Base-by-base conservation (phyloP, 345 rosid species). In the Citrus australasica region DNA sequence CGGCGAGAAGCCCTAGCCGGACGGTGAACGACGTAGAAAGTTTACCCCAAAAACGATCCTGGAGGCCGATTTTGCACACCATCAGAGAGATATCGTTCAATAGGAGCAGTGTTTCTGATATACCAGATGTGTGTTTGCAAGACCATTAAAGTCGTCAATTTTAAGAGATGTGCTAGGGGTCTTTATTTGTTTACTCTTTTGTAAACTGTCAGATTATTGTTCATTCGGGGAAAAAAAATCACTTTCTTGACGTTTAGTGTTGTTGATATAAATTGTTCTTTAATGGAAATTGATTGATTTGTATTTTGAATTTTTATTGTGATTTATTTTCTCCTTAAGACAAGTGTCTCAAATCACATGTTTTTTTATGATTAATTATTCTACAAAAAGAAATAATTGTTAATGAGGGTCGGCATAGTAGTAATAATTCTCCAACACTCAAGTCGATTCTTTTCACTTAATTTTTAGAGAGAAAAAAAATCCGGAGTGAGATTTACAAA, bases 41-140 rank as follows among this genome's bases (percentile, higher is more conserved):
- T 21, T 53, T 74, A 6, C 2, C 3, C 1, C 33, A 72, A 10
- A 73, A 61, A 65, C 69, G 32, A 66, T 35, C 46, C 0, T 89
- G 90, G 90, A 86, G 76, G 61, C 92, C 92, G 5, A 71, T 79
- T 67, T 78, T 89, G 81, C 88, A 84, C n/a, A 80, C 89, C 42
- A 89, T 89, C 38, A 78, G 61, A 60, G 92, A 89, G 79, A 79
- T 48, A 42, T 89, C 90, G 0, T 83, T 89, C 32, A 53, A 53
- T 53, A 85, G 37, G 75, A 82, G 82, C 59, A 87, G 84, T 33
- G 89, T 85, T 66, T 89, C 90, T 17, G 90, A 53, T 17, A 53
- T 53, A 53, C 2, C 58, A 53, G 58, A 53, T 53, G 58, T 53
- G 58, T 53, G 58, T 0, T 53, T 46, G 1, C 21, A 53, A 53